phyloP scores from a whole-genome alignment of 805 yeast genomes.

The Sugiyamaella floridensis region DNA sequence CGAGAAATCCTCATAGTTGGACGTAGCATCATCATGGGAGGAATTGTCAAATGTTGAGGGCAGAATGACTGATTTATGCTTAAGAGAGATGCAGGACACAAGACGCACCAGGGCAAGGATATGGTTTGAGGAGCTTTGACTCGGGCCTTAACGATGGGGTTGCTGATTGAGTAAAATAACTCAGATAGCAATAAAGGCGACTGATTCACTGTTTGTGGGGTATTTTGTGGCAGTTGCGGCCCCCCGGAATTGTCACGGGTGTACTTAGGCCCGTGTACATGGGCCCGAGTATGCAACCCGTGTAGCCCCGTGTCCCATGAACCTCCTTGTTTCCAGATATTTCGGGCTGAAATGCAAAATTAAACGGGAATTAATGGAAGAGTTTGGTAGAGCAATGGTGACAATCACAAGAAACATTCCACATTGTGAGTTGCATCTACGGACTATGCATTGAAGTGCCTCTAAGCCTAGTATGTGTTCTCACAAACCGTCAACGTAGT shows the following conservation, averaged over 20 bases:
- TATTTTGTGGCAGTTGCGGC: neutral
- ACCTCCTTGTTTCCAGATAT: no score
- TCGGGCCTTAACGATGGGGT: neutral
- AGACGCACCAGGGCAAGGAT: neutral
- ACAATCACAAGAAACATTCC: no score
- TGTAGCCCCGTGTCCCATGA: neutral
- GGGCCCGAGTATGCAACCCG: neutral
- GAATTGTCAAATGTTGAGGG: neutral
- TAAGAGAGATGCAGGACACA: neutral
- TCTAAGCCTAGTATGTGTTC: no score
- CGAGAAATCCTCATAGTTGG: neutral
- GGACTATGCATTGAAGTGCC: no score
- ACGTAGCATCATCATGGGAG: neutral
- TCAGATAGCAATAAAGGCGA: neutral
- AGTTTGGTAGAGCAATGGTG: no score
- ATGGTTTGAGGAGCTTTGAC: neutral
- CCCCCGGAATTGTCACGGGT: neutral
- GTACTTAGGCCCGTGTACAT: neutral
- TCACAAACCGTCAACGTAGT: no score
- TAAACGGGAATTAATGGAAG: no score
- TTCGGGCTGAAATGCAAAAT: no score
- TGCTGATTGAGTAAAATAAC: neutral
- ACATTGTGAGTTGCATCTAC: no score
- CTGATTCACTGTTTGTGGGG: neutral
- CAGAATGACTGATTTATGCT: neutral